Percentiles rank a stretch among this genome's conserved stretches.
These are phyloP conservation scores for Candida germanica DNA, from an alignment of 805 yeast genomes.

Conservation along the genomic window DNA sequence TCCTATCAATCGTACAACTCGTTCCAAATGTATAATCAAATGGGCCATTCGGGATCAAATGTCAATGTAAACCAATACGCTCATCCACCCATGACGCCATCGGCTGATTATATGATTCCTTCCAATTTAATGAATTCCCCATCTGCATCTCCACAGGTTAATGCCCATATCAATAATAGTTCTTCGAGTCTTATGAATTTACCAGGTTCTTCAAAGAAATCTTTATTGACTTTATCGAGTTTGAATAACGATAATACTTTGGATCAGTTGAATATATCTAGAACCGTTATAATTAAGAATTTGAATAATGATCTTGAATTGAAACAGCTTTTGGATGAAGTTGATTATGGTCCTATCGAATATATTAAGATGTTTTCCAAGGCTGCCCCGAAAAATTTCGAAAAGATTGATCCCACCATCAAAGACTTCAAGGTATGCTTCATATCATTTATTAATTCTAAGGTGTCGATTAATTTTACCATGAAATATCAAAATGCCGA, in stretches of 20 bases:
- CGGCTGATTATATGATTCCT: conserved; percentile 10
- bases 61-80: conserved; percentile 1
- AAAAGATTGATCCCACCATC: conserved; percentile 11
- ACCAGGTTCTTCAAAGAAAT: neutral
- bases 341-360: conserved; percentile 63
- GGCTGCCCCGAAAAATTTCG: conserved; percentile 28
- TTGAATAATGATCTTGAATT: conserved; percentile 23
- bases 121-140: conserved; percentile 10
- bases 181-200: neutral
- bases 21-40: neutral
- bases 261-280: conserved; percentile 34
- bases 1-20: conserved; percentile 4
- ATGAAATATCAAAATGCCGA: conserved; percentile 27
- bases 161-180: conserved; percentile 2
- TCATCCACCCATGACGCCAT: conserved; percentile 6
- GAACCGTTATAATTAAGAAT: conserved; percentile 35
- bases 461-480: conserved; percentile 31
- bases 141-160: conserved; percentile 38
- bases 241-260: conserved; percentile 17
- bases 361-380: conserved; percentile 44
- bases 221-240: conserved; percentile 7
- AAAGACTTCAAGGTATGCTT: conserved; percentile 24
- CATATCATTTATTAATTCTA: conserved; percentile 36
- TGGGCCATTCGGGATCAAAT: conserved; percentile 3
- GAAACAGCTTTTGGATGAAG: conserved; percentile 38